Evolutionary conservation across 108 stramenopile genomes (phyloP).

Genomic region (Aurantiochytrium sp.): DNA sequence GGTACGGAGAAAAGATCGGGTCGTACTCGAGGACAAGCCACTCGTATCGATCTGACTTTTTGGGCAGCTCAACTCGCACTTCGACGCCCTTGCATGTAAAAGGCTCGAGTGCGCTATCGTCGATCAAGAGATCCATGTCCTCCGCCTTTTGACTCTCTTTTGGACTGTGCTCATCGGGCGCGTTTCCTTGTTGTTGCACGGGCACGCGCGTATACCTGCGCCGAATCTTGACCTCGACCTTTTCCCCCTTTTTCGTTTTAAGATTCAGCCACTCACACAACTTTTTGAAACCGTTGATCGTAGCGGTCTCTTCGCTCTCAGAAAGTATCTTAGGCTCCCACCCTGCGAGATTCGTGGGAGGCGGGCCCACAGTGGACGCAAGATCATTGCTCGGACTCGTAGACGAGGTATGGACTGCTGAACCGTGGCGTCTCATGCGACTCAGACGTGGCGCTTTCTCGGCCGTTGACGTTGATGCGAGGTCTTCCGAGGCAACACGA

Average conservation of each 20-base stretch:
- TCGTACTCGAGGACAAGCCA: slow-evolving; percentile 21
- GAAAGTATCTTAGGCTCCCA: neutral
- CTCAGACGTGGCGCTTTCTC: no score
- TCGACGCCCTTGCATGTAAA: neutral
- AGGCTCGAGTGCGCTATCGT: neutral
- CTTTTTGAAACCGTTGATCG: neutral
- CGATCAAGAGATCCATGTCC: neutral
- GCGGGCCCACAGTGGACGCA: no score
- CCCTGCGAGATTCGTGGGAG: neutral
- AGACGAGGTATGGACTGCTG: no score
- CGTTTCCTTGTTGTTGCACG: no score
- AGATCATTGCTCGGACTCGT: no score
- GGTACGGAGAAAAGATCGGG: neutral
- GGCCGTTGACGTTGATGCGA: no score
- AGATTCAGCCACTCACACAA: neutral
- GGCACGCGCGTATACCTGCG: neutral
- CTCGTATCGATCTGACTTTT: neutral
- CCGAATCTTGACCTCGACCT: neutral
- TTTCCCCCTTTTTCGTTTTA: neutral
- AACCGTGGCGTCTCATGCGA: no score
- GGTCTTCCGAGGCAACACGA: no score
- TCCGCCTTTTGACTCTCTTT: no score
- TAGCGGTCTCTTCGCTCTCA: neutral
- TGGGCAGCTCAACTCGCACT: neutral
- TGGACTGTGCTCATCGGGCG: no score